phyloP scores from a whole-genome alignment of 2,329 filamentous ascomycete species.

The Monilinia polystroma region DNA sequence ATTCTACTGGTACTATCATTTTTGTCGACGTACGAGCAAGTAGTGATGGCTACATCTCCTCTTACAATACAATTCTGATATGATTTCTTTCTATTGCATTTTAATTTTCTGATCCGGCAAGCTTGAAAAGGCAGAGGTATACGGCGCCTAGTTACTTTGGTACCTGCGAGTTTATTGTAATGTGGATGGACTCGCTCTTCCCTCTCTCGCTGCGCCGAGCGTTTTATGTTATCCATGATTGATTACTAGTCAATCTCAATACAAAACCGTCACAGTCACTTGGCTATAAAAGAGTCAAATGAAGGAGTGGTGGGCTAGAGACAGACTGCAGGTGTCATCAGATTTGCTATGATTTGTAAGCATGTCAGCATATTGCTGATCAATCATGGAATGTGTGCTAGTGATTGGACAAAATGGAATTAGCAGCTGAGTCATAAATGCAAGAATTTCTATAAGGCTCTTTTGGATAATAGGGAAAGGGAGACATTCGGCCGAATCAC shows the following conservation, averaged over 20 bases:
- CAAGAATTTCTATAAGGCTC: no score
- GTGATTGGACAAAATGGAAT: neutral
- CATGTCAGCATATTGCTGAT: neutral
- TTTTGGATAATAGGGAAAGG: no score
- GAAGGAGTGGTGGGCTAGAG: neutral
- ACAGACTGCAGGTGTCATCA: neutral
- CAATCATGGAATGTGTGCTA: neutral
- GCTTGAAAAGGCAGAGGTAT: constrained; percentile 31
- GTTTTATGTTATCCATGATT: neutral
- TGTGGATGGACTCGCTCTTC: neutral
- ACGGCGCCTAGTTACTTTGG: constrained; percentile 17
- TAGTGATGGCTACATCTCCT: constrained; percentile 38
- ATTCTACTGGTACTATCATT: constrained; percentile 40
- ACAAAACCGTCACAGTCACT: neutral
- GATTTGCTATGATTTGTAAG: neutral
- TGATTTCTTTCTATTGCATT: constrained; percentile 54
- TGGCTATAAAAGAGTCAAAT: neutral
- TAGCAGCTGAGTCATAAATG: no score
- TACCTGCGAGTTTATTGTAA: neutral
- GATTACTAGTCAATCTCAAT: neutral
- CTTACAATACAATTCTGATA: constrained; percentile 55
- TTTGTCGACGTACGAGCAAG: constrained; percentile 48
- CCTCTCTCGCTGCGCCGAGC: neutral
- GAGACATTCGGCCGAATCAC: no score
- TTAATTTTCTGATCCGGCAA: constrained; percentile 38